Percentiles rank a stretch among this genome's conserved stretches.
These are phyloP conservation scores for Penicillium canescens DNA, from an alignment of 495 filamentous ascomycete species.

Conservation along the genomic window DNA sequence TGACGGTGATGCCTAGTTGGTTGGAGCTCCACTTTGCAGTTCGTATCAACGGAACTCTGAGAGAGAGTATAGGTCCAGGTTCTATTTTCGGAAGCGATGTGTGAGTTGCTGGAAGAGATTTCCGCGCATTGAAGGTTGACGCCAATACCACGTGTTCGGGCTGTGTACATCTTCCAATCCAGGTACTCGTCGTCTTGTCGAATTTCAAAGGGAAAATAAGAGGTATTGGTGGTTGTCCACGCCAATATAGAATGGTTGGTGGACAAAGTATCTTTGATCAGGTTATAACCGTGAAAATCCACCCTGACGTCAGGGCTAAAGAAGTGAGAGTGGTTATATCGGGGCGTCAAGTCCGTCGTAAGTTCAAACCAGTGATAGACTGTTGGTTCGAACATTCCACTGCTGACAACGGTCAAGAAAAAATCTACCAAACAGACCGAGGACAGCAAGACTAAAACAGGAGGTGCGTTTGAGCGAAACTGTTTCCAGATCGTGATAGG, in stretches of 20 bases:
- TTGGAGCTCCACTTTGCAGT: constrained; percentile 9
- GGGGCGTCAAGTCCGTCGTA: background rate
- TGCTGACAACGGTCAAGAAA: constrained; percentile 17
- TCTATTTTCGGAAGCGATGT: background rate
- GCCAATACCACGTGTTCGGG: constrained; percentile 19
- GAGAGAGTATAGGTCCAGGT: constrained; percentile 11
- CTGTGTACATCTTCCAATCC: constrained; percentile 6
- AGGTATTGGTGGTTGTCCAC: constrained; percentile 11
- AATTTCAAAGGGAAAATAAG: constrained; percentile 13
- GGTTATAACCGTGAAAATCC: constrained; percentile 8
- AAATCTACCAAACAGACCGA: constrained; percentile 13
- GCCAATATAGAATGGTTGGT: constrained; percentile 1
- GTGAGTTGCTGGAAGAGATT: background rate
- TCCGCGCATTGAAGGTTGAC: constrained; percentile 11
- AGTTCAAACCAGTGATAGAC: constrained; percentile 2
- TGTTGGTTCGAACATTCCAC: constrained; percentile 25
- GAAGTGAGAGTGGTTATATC: constrained; percentile 16
- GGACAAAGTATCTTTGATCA: constrained; percentile 7
- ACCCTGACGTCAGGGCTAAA: background rate
- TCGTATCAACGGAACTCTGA: background rate
- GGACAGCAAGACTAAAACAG: constrained; percentile 10
- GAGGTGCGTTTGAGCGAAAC: background rate
- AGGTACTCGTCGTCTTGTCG: constrained; percentile 1
- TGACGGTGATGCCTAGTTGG: background rate
- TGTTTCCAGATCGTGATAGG: constrained; percentile 9